Evolutionary conservation across 768 basidiomycete species (phyloP).

Genomic region (Sarcomyxa edulis): DNA sequence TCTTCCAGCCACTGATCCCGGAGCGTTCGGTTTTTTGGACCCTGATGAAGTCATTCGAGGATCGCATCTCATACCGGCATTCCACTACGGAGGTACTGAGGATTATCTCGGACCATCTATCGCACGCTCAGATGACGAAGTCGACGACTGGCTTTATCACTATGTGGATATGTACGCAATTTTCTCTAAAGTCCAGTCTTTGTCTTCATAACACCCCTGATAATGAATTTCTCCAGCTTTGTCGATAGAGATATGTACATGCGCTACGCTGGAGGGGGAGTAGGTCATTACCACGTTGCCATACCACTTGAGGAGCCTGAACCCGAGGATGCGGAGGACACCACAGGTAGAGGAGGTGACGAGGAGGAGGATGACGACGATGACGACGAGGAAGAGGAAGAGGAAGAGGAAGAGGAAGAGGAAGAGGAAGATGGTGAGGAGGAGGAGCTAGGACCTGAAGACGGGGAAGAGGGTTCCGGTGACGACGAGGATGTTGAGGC

Average conservation of each 20-base stretch:
- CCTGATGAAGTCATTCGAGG: slow-evolving; percentile 8
- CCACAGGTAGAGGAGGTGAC: neutral
- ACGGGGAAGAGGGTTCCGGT: neutral
- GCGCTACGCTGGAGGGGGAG: slow-evolving; percentile 21
- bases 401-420: neutral
- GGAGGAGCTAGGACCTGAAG: too few species aligned
- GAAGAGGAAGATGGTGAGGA: neutral
- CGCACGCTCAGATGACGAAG: neutral
- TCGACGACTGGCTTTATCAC: slow-evolving; percentile 12
- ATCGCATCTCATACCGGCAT: slow-evolving; percentile 9
- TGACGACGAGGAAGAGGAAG: neutral
- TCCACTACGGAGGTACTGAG: slow-evolving; percentile 5
- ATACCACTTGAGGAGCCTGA: neutral
- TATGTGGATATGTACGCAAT: slow-evolving; percentile 31
- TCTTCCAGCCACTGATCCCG: neutral
- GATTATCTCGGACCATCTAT: neutral
- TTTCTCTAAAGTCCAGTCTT: too few species aligned
- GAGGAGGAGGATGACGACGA: neutral
- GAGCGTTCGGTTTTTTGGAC: slow-evolving; percentile 9
- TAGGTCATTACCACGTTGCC: too few species aligned
- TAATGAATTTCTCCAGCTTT: slow-evolving; percentile 23
- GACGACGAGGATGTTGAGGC: neutral
- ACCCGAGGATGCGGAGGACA: neutral
- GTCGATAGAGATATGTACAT: slow-evolving; percentile 35
- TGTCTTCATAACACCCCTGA: neutral